A percentile compares a stretch with the other conserved stretches of the same genome.
phyloP scores from a whole-genome alignment of 228 moss, liverwort and hornwort species.

The Sphagnum fallax region DNA sequence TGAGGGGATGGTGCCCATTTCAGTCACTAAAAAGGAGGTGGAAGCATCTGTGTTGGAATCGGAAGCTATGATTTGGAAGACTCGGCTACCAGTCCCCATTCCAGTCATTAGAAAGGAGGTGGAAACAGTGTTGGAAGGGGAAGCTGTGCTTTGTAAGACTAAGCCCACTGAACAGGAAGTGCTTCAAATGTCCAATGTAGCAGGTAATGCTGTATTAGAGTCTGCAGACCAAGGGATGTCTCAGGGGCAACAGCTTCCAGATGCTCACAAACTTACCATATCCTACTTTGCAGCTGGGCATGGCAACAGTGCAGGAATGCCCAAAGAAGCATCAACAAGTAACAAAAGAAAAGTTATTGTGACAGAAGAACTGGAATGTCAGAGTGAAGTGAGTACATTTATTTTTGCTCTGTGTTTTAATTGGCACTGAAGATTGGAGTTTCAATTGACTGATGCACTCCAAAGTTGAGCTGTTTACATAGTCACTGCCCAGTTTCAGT shows the following conservation, averaged over 20 bases:
- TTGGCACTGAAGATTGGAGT: too few species aligned
- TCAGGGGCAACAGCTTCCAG: slow-evolving; percentile 32
- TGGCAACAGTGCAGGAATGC: slow-evolving; percentile 55
- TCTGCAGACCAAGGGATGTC: slow-evolving; percentile 34
- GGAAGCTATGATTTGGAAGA: too few species aligned
- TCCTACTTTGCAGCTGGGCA: slow-evolving; percentile 78
- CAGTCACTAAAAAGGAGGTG: slow-evolving; percentile 26
- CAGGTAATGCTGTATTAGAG: slow-evolving; percentile 16
- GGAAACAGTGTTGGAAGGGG: slow-evolving; percentile 10
- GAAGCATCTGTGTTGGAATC: slow-evolving; percentile 3
- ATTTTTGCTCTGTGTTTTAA: neutral
- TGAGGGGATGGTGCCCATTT: slow-evolving; percentile 33
- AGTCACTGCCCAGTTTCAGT: too few species aligned
- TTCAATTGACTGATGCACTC: too few species aligned
- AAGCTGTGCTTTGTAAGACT: slow-evolving; percentile 21
- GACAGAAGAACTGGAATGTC: slow-evolving; percentile 74
- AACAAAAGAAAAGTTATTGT: slow-evolving; percentile 61
- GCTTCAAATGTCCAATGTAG: slow-evolving; percentile 29
- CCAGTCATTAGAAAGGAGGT: too few species aligned
- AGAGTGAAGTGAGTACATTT: slow-evolving; percentile 63
- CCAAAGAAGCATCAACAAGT: slow-evolving; percentile 37
- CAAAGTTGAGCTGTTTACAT: too few species aligned
- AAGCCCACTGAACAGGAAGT: slow-evolving; percentile 35
- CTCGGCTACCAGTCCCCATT: too few species aligned
- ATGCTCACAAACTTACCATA: slow-evolving; percentile 61